A percentile compares a stretch with the other conserved stretches of the same genome.
Conservation (phyloP, 257 asterid species). For the Lantana camara region DNA sequence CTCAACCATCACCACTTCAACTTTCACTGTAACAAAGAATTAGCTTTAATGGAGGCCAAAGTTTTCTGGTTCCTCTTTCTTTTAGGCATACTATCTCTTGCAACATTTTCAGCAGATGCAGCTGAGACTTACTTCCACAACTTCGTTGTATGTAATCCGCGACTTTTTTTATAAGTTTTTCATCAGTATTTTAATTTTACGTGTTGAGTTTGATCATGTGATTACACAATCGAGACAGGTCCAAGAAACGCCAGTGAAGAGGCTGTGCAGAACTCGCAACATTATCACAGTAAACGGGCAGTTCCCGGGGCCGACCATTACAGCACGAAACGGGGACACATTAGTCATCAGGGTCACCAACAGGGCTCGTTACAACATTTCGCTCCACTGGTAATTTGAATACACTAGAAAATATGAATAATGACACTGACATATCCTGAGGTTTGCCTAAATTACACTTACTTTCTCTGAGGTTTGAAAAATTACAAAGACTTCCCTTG, state of each 20-base stretch:
- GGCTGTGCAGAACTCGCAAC: conserved; percentile 55
- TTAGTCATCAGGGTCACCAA: conserved; percentile 56
- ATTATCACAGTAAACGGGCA: conserved; percentile 69
- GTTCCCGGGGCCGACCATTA: conserved; percentile 73
- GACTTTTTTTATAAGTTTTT: too few species aligned
- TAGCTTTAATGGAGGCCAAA: conserved; percentile 33
- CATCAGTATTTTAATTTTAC: not conserved
- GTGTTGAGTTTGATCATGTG: not conserved
- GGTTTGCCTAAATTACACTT: too few species aligned
- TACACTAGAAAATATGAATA: not conserved
- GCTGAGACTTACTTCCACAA: conserved; percentile 53
- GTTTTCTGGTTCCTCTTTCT: conserved; percentile 29
- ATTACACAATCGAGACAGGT: conserved; percentile 40
- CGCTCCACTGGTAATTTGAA: conserved; percentile 60
- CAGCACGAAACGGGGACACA: conserved; percentile 56
- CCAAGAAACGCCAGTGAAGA: conserved; percentile 44
- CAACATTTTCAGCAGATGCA: conserved; percentile 34
- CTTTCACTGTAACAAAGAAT: not conserved
- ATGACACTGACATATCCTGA: too few species aligned
- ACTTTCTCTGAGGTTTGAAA: too few species aligned
- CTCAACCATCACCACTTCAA: conserved; percentile 27
- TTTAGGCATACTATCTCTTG: conserved; percentile 27
- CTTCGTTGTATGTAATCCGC: conserved; percentile 41
- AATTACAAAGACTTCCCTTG: too few species aligned
- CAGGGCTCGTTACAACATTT: conserved; percentile 53